Conservation (phyloP, 2,329 filamentous ascomycete species). For the Epichloe hybrida region DNA sequence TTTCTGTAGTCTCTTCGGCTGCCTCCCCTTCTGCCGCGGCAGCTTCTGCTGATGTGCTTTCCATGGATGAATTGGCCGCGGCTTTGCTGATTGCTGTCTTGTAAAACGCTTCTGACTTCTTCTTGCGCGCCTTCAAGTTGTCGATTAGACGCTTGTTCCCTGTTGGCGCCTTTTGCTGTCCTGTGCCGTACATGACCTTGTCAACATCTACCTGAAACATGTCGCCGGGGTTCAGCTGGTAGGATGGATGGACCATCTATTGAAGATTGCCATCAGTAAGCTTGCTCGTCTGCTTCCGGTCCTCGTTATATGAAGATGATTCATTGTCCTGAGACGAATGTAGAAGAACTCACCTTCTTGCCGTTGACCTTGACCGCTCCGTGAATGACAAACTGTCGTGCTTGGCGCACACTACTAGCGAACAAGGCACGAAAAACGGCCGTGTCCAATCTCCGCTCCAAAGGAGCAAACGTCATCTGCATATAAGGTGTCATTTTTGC, state of each 20-base stretch:
- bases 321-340: background rate
- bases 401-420: constrained; percentile 83
- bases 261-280: constrained; percentile 2
- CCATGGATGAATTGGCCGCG: background rate
- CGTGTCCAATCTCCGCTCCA: constrained; percentile 80
- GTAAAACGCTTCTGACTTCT: constrained; percentile 14
- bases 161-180: constrained; percentile 46
- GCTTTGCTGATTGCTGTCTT: constrained; percentile 9
- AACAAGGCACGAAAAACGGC: constrained; percentile 89
- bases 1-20: background rate
- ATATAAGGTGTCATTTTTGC: constrained; percentile 65
- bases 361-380: constrained; percentile 93
- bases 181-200: constrained; percentile 77
- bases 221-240: constrained; percentile 90
- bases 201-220: constrained; percentile 94
- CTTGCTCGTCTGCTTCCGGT: background rate
- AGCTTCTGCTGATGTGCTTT: constrained; percentile 9
- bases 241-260: constrained; percentile 84
- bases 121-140: constrained; percentile 15
- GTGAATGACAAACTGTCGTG: constrained; percentile 86
- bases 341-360: constrained; percentile 54
- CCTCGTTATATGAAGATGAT: background rate
- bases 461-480: constrained; percentile 87
- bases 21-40: constrained; percentile 7
- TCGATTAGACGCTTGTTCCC: constrained; percentile 11